Conservation (phyloP, 345 rosid genomes). For the Brassica carinata region DNA sequence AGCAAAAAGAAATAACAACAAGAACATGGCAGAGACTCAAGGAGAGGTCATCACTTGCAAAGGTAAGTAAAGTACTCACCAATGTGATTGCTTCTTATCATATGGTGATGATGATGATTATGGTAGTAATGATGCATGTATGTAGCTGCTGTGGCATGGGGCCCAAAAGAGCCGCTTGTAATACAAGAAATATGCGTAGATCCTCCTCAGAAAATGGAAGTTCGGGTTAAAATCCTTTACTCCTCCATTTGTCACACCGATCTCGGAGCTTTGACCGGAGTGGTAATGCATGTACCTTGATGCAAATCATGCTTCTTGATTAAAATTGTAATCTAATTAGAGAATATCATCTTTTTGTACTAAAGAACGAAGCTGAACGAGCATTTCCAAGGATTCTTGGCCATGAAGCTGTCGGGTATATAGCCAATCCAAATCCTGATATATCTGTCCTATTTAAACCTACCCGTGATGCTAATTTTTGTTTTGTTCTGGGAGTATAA, state of each 20-base stretch:
- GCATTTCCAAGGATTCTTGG: conserved; percentile 74
- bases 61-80: conserved; percentile 29
- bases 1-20: not conserved
- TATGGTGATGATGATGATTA: not conserved
- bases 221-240: conserved; percentile 60
- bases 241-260: conserved; percentile 74
- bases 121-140: not conserved
- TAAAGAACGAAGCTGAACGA: conserved; percentile 57
- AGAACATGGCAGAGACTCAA: conserved; percentile 33
- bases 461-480: not conserved
- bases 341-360: not conserved
- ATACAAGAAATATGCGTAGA: conserved; percentile 62
- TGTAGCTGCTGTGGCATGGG: conserved; percentile 65
- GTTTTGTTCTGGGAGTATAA: not conserved
- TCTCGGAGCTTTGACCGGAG: conserved; percentile 61
- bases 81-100: not conserved
- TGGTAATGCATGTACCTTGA: conserved; percentile 41
- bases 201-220: conserved; percentile 66
- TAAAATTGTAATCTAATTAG: not conserved
- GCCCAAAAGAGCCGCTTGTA: conserved; percentile 56
- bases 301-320: not conserved
- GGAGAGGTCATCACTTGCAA: conserved; percentile 39
- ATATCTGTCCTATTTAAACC: not conserved
- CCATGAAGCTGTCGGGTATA: conserved; percentile 77
- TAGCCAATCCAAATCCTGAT: not conserved